Evolutionary conservation across 2,329 filamentous ascomycete species (phyloP).

Genomic region (Fusarium transvaalense): DNA sequence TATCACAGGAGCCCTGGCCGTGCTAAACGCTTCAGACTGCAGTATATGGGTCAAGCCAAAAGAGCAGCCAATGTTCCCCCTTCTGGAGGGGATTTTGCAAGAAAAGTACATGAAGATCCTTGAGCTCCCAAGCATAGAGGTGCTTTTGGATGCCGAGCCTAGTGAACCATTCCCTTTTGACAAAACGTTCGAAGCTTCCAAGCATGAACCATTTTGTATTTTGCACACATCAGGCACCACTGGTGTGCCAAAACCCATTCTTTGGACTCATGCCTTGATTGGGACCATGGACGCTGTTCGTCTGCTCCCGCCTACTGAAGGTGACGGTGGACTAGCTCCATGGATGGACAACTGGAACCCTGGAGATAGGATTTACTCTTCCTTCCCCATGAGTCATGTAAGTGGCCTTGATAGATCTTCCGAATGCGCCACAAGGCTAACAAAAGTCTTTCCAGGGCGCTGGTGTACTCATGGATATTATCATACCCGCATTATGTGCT

Average conservation of each 20-base stretch:
- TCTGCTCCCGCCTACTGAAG: constrained; percentile 51
- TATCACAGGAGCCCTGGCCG: constrained; percentile 49
- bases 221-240: constrained; percentile 60
- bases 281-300: constrained; percentile 55
- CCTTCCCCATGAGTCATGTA: constrained; percentile 31
- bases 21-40: constrained; percentile 52
- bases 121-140: constrained; percentile 47
- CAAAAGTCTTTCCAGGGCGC: constrained; percentile 48
- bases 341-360: constrained; percentile 44
- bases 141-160: constrained; percentile 40
- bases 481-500: constrained; percentile 54
- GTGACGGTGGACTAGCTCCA: constrained; percentile 41
- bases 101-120: constrained; percentile 48
- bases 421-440: fast-evolving
- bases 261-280: constrained; percentile 51
- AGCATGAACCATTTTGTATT: constrained; percentile 53
- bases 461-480: constrained; percentile 57
- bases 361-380: constrained; percentile 51
- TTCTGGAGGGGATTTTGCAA: constrained; percentile 44
- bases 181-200: constrained; percentile 52
- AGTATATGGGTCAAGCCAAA: constrained; percentile 49
- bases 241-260: constrained; percentile 58
- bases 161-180: constrained; percentile 46
- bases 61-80: constrained; percentile 28
- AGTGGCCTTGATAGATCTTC: fast-evolving